phyloP scores from a whole-genome alignment of 2,329 filamentous ascomycete genomes.

The Colletotrichum tropicale region DNA sequence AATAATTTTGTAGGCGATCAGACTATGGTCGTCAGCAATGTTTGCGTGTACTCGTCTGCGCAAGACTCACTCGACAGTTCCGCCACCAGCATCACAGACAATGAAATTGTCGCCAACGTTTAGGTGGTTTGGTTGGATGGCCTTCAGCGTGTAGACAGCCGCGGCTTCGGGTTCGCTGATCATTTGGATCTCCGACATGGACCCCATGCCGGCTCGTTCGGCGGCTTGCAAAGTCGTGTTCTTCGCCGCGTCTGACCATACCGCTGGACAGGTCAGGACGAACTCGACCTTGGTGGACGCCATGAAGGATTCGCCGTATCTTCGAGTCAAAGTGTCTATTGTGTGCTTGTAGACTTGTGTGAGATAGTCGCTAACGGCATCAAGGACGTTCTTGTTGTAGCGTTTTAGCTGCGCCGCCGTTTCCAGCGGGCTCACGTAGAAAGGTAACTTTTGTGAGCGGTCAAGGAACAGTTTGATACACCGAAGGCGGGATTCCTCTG shows the following conservation, averaged over 20 bases:
- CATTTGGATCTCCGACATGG: slow-evolving; percentile 72
- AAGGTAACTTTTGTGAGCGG: slow-evolving; percentile 78
- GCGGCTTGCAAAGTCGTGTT: slow-evolving; percentile 81
- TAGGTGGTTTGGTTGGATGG: slow-evolving; percentile 77
- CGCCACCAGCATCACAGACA: slow-evolving; percentile 67
- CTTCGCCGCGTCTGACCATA: slow-evolving; percentile 87
- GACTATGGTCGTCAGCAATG: slow-evolving; percentile 38
- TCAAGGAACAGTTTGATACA: slow-evolving; percentile 89
- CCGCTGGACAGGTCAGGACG: slow-evolving; percentile 80
- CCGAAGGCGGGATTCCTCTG: slow-evolving; percentile 75
- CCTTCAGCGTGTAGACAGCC: slow-evolving; percentile 80
- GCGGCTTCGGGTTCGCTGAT: slow-evolving; percentile 83
- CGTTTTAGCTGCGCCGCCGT: slow-evolving; percentile 78
- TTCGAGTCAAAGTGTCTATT: slow-evolving; percentile 75
- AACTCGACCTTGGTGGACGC: slow-evolving; percentile 77
- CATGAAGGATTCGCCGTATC: slow-evolving; percentile 83
- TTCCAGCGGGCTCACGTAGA: slow-evolving; percentile 79
- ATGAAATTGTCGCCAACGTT: slow-evolving; percentile 71
- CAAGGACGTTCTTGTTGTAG: slow-evolving; percentile 77
- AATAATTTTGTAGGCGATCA: slow-evolving; percentile 83
- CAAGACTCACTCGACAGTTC: slow-evolving; percentile 66
- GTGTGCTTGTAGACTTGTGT: slow-evolving; percentile 78
- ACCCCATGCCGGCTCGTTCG: slow-evolving; percentile 79
- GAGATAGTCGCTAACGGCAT: slow-evolving; percentile 81
- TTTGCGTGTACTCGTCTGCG: background rate